Percentiles rank a stretch among this genome's conserved stretches.
Evolutionary conservation across 257 asterid species (phyloP).

Genomic region (Catharanthus roseus): DNA sequence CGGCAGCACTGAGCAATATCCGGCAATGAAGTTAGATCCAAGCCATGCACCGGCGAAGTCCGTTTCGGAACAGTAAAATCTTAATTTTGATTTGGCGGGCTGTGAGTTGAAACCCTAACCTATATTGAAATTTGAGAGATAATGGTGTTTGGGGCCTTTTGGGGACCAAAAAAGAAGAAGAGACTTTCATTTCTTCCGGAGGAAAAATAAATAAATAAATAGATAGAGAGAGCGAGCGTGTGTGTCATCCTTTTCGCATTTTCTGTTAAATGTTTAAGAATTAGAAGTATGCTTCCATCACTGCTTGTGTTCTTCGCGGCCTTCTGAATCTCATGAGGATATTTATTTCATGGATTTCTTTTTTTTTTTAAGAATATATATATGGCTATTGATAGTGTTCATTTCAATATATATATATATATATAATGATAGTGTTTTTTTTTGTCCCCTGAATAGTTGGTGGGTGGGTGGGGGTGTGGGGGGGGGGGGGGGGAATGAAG

Average conservation of each 20-base stretch:
- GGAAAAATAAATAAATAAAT: no score
- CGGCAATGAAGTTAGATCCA: slow-evolving; percentile 61
- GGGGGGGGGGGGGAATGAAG: background rate
- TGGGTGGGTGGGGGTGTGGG: background rate
- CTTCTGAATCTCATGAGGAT: slow-evolving; percentile 16
- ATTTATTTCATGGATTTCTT: background rate
- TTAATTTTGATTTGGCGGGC: slow-evolving; percentile 39
- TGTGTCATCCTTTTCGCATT: background rate
- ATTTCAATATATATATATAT: no score
- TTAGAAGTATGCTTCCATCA: slow-evolving; percentile 1
- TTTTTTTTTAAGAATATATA: background rate
- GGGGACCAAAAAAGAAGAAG: background rate
- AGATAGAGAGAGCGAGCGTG: no score
- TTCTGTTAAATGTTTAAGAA: background rate
- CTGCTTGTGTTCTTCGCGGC: slow-evolving; percentile 26
- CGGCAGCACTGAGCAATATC: slow-evolving; percentile 42
- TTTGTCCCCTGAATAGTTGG: no score
- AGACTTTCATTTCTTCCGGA: background rate
- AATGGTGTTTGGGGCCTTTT: background rate
- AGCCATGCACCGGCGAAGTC: slow-evolving; percentile 39
- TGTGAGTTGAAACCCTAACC: slow-evolving; percentile 42
- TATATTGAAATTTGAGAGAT: background rate
- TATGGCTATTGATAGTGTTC: no score
- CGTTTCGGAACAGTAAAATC: background rate
- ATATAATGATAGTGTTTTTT: no score